A percentile compares a stretch with the other conserved stretches of the same genome.
phyloP scores from a whole-genome alignment of 441 rosid species.

The Populus tomentosa region DNA sequence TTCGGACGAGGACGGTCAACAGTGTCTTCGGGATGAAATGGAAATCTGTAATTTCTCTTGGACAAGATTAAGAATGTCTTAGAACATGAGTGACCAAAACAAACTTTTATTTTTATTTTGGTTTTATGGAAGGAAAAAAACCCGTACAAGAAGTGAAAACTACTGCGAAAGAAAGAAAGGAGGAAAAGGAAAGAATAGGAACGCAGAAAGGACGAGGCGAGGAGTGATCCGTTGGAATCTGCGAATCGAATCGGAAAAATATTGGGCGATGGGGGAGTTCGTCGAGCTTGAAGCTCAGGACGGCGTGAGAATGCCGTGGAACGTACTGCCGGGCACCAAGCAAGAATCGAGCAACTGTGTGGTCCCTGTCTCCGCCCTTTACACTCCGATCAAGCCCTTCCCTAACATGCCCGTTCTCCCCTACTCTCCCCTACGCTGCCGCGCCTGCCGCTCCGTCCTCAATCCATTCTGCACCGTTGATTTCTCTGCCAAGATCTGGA shows the following conservation, averaged over 20 bases:
- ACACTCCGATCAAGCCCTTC: conserved; percentile 68
- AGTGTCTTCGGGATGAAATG: no score
- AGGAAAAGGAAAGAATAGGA: background rate
- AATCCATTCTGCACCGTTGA: conserved; percentile 83
- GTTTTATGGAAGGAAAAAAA: background rate
- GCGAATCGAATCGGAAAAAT: background rate
- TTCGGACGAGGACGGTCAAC: no score
- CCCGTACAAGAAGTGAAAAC: background rate
- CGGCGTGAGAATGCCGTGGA: conserved; percentile 90
- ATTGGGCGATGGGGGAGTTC: conserved; percentile 59
- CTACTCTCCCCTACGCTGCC: conserved; percentile 85
- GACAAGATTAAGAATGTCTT: background rate
- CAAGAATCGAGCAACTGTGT: conserved; percentile 63
- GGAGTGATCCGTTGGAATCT: background rate
- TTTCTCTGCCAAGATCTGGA: conserved; percentile 75
- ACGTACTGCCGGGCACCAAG: conserved; percentile 75
- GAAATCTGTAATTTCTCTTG: no score
- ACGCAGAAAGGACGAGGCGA: background rate
- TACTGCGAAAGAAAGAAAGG: background rate
- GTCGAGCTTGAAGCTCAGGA: conserved; percentile 78
- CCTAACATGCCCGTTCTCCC: conserved; percentile 58
- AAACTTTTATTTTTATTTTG: no score
- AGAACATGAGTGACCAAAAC: background rate
- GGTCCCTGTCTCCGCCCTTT: conserved; percentile 74
- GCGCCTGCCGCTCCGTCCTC: conserved; percentile 77